Conservation (phyloP, 768 basidiomycete species). For the Lactifluus volemus region DNA sequence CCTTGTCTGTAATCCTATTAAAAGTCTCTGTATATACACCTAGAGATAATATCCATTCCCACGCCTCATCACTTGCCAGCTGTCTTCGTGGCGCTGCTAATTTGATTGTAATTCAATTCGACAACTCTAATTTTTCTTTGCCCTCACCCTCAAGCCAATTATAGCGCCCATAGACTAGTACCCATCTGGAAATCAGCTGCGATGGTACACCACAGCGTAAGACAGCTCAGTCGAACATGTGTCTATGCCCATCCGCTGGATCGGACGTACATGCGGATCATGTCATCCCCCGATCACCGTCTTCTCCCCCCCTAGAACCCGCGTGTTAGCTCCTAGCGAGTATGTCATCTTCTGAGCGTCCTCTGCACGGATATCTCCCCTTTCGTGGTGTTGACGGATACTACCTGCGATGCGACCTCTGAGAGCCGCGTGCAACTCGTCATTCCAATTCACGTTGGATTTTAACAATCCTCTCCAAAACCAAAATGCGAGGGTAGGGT, state of each 20-base stretch:
- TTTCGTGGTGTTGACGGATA: conserved; percentile 26
- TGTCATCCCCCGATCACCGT: background rate
- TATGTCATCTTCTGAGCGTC: conserved; percentile 26
- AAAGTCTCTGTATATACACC: background rate
- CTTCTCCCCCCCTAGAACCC: background rate
- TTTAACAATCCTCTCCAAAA: conserved; percentile 50
- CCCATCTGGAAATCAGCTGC: background rate
- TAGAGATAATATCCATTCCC: background rate
- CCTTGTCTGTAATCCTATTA: background rate
- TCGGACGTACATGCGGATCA: background rate
- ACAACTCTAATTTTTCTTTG: conserved; percentile 13
- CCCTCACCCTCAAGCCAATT: background rate
- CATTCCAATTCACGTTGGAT: conserved; percentile 39
- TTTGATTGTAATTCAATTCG: background rate
- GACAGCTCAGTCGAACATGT: background rate
- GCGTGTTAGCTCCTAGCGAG: conserved; percentile 29
- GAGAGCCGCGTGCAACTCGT: conserved; percentile 35
- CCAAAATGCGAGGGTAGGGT: conserved; percentile 44
- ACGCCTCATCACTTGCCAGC: conserved; percentile 10
- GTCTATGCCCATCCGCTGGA: background rate
- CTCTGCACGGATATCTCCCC: conserved; percentile 24
- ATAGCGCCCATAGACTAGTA: background rate
- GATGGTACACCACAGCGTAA: background rate
- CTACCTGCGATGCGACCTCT: conserved; percentile 34
- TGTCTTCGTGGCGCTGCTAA: conserved; percentile 1